Conservation (phyloP, 225 moss, liverwort and hornwort species). For the Ulota crispa region DNA sequence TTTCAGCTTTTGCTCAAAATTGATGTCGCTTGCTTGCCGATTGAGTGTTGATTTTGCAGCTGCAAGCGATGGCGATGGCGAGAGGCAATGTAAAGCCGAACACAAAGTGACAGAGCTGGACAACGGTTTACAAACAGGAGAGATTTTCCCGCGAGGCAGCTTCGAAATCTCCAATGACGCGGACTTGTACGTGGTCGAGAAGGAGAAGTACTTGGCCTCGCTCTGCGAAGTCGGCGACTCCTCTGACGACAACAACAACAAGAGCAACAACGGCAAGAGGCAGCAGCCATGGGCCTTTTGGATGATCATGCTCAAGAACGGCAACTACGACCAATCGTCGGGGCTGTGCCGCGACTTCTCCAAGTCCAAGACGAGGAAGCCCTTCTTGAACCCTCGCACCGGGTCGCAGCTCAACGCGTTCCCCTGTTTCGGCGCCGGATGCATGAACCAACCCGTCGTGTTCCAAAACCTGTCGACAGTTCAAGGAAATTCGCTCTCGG, state of each 20-base stretch:
- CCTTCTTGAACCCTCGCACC: slow-evolving; percentile 20
- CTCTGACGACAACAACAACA: neutral
- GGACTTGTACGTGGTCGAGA: slow-evolving; percentile 72
- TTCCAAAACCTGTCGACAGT: slow-evolving; percentile 54
- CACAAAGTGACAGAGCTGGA: slow-evolving; percentile 56
- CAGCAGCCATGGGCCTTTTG: slow-evolving; percentile 73
- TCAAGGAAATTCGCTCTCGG: slow-evolving; percentile 35
- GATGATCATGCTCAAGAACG: slow-evolving; percentile 98
- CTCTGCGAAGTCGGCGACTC: slow-evolving; percentile 43
- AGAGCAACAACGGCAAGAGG: neutral
- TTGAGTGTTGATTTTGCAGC: slow-evolving; percentile 1
- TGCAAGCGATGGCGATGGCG: neutral
- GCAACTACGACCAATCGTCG: slow-evolving; percentile 67
- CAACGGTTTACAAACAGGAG: slow-evolving; percentile 60
- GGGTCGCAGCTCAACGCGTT: slow-evolving; percentile 43
- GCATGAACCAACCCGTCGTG: slow-evolving; percentile 88
- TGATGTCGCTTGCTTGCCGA: neutral
- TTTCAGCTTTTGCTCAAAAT: neutral
- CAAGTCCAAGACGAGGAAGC: slow-evolving; percentile 1
- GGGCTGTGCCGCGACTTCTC: slow-evolving; percentile 62
- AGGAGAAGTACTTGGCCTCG: slow-evolving; percentile 75
- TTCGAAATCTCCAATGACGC: slow-evolving; percentile 50
- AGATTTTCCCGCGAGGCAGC: slow-evolving; percentile 53
- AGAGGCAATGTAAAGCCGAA: slow-evolving; percentile 29
- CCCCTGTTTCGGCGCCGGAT: slow-evolving; percentile 85